Percentiles rank a stretch among this genome's conserved stretches.
Conservation (phyloP, 768 basidiomycete genomes). For the Termitomyces titanicus region DNA sequence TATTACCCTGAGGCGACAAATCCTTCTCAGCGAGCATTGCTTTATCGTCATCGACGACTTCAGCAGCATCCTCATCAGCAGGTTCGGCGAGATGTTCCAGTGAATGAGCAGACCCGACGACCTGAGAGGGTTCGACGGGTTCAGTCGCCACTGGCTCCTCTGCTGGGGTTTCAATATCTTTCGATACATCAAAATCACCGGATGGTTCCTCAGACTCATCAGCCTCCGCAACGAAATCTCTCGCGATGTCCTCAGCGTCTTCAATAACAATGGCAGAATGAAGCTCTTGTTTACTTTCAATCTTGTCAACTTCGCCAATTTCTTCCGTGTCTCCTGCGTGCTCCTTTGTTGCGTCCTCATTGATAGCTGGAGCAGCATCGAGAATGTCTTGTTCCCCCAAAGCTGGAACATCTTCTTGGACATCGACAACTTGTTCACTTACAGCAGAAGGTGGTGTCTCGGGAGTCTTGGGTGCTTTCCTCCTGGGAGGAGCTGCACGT, state of each 20-base stretch:
- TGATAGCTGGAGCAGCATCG: constrained; percentile 16
- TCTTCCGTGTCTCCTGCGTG: constrained; percentile 12
- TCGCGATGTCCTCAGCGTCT: background rate
- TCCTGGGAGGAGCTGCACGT: constrained; percentile 71
- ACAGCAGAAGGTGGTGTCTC: constrained; percentile 14
- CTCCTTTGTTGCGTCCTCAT: background rate
- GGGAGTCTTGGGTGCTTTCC: constrained; percentile 53
- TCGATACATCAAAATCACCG: background rate
- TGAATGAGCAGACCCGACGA: background rate
- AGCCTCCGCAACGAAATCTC: background rate
- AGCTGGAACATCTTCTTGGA: constrained; percentile 5
- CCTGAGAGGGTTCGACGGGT: background rate
- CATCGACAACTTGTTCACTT: constrained; percentile 8
- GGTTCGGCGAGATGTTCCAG: background rate
- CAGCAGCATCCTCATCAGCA: background rate
- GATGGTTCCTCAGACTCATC: background rate
- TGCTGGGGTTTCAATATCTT: background rate
- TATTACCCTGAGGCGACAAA: background rate
- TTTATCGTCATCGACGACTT: background rate
- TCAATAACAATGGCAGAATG: background rate
- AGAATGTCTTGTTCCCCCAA: background rate
- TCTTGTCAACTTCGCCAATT: constrained; percentile 7
- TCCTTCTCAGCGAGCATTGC: background rate
- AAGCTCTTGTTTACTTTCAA: background rate
- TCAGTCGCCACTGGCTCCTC: background rate